Evolutionary conservation across 441 rosid species (phyloP).

Genomic region (Erodium texanum): DNA sequence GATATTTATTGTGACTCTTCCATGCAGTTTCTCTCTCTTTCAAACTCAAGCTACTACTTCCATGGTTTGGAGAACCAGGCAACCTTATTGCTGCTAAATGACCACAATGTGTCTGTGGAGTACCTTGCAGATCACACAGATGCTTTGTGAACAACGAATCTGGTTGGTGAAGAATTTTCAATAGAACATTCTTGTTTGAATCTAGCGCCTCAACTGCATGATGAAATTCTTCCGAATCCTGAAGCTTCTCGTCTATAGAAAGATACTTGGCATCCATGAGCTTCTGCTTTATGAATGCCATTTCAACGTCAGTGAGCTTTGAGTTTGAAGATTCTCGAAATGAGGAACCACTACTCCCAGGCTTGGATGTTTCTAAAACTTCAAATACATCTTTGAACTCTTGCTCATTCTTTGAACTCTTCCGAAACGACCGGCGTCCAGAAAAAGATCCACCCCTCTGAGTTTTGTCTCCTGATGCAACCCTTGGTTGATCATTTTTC

Average conservation of each 20-base stretch:
- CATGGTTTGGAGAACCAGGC: constrained; percentile 28
- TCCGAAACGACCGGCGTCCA: constrained; percentile 41
- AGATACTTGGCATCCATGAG: constrained; percentile 63
- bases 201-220: constrained; percentile 73
- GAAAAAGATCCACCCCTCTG: constrained; percentile 35
- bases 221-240: constrained; percentile 58
- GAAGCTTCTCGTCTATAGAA: constrained; percentile 62
- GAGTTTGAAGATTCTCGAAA: constrained; percentile 28
- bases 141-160: constrained; percentile 78
- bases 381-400: constrained; percentile 94
- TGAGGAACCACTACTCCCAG: constrained; percentile 28
- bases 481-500: constrained; percentile 27
- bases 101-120: constrained; percentile 34
- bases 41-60: constrained; percentile 21
- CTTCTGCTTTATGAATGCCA: constrained; percentile 57
- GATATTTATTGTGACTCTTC: constrained; percentile 28
- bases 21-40: constrained; percentile 32
- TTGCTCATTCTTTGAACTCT: constrained; percentile 66
- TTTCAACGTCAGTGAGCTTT: constrained; percentile 49
- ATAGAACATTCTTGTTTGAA: constrained; percentile 62
- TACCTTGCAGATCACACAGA: constrained; percentile 53
- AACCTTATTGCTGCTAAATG: constrained; percentile 30
- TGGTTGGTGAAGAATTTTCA: constrained; percentile 77
- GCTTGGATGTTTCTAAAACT: constrained; percentile 55
- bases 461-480: constrained; percentile 25